These are phyloP conservation scores for Aspergillus japonicus DNA, from an alignment of 2,329 filamentous ascomycete species.

Conservation along the genomic window DNA sequence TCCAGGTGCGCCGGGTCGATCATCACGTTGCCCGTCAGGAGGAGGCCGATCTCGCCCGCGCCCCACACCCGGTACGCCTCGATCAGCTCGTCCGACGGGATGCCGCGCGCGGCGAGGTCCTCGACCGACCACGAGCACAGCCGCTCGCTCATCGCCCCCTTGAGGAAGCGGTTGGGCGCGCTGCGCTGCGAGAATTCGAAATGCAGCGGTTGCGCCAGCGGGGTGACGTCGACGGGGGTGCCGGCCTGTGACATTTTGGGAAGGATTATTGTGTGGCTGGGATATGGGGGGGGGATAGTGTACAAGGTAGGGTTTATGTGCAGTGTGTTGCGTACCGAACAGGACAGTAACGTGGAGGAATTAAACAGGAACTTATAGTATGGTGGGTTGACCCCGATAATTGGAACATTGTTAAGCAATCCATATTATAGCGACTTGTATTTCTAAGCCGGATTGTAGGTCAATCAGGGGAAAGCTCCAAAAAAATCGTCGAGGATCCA, in stretches of 20 bases:
- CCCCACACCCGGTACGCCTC: slow-evolving; percentile 8
- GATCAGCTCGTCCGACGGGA: slow-evolving; percentile 54
- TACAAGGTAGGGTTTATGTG: too few relatives aligned
- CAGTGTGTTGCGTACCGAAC: too few relatives aligned
- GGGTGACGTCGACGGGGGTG: slow-evolving; percentile 30
- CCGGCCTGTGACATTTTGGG: background rate
- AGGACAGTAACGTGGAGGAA: too few relatives aligned
- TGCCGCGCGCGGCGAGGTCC: slow-evolving; percentile 52
- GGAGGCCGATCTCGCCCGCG: slow-evolving; percentile 3
- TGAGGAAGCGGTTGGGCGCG: slow-evolving; percentile 65
- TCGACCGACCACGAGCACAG: slow-evolving; percentile 61
- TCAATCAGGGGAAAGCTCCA: background rate
- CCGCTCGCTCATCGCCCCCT: slow-evolving; percentile 66
- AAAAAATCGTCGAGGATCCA: background rate
- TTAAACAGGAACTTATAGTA: too few relatives aligned
- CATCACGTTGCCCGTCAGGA: slow-evolving; percentile 11
- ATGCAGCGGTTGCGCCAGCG: slow-evolving; percentile 49
- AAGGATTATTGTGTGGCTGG: too few relatives aligned
- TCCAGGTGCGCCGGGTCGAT: slow-evolving; percentile 9
- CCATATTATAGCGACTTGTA: background rate
- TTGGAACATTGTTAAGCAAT: too few relatives aligned
- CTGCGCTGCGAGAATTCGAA: slow-evolving; percentile 55
- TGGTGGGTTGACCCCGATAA: too few relatives aligned
- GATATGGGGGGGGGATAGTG: background rate
- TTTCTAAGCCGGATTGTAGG: background rate